Percentiles rank a stretch among this genome's conserved stretches.
These are phyloP conservation scores for Crucibulum laeve DNA, from an alignment of 768 basidiomycete genomes.

Conservation along the genomic window DNA sequence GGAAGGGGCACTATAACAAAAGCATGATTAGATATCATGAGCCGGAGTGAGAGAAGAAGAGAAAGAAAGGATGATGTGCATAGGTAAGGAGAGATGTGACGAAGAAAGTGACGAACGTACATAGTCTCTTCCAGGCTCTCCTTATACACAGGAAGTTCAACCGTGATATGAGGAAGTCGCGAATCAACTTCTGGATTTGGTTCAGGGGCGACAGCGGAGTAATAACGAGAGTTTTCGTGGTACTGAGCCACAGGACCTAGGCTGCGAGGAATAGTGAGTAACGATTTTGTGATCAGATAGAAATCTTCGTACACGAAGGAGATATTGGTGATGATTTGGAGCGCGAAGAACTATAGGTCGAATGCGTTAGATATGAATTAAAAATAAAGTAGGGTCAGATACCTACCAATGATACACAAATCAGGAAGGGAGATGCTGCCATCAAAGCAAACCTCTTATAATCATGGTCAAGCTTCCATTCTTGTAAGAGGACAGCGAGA, in stretches of 20 bases:
- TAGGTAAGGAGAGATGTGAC: background rate
- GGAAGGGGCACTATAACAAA: constrained; percentile 54
- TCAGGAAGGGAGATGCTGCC: constrained; percentile 61
- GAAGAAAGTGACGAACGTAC: constrained; percentile 36
- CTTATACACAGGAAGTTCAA: constrained; percentile 88
- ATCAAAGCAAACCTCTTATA: constrained; percentile 64
- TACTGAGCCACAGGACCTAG: constrained; percentile 84
- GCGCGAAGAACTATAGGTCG: constrained; percentile 61
- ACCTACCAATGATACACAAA: constrained; percentile 72
- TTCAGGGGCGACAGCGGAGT: constrained; percentile 63
- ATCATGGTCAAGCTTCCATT: constrained; percentile 62
- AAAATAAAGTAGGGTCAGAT: background rate
- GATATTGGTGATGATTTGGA: constrained; percentile 63
- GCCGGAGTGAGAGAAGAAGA: constrained; percentile 6
- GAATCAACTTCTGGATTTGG: constrained; percentile 60
- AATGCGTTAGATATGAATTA: constrained; percentile 4
- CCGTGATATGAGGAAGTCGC: constrained; percentile 67
- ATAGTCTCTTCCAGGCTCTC: constrained; percentile 80
- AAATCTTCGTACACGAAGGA: constrained; percentile 52
- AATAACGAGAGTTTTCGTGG: constrained; percentile 81
- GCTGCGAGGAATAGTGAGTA: constrained; percentile 22
- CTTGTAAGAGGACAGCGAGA: constrained; percentile 51
- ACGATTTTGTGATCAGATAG: background rate
- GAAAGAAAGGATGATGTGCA: constrained; percentile 5
- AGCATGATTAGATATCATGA: constrained; percentile 6